A percentile compares a stretch with the other conserved stretches of the same genome.
These are phyloP conservation scores for Penicillium freii DNA, from an alignment of 2,329 filamentous ascomycete genomes.

Conservation along the genomic window DNA sequence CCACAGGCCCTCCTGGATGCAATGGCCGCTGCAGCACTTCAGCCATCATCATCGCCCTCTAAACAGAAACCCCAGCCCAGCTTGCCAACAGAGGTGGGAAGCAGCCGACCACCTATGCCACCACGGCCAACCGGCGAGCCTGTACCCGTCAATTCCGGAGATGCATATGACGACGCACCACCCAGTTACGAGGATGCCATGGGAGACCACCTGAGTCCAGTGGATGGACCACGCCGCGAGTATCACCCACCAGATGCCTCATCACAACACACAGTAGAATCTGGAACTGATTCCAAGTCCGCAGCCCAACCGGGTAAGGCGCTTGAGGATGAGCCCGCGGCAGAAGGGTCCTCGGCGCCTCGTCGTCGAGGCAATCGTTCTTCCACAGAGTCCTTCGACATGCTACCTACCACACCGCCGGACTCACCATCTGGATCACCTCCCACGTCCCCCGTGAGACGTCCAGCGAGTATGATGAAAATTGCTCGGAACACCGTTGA, in stretches of 20 bases:
- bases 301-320: conserved; percentile 32
- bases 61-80: conserved; percentile 19
- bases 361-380: conserved; percentile 25
- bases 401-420: conserved; percentile 39
- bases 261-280: conserved; percentile 29
- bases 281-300: conserved; percentile 40
- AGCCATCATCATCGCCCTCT: conserved; percentile 20
- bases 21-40: conserved; percentile 43
- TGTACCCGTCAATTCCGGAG: conserved; percentile 24
- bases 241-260: conserved; percentile 46
- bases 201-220: conserved; percentile 71
- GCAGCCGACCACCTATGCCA: conserved; percentile 41
- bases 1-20: conserved; percentile 72
- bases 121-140: conserved; percentile 35
- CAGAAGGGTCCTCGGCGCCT: conserved; percentile 23
- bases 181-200: conserved; percentile 94
- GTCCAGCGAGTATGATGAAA: conserved; percentile 36
- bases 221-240: conserved; percentile 64
- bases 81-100: conserved; percentile 23
- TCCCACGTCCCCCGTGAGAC: conserved; percentile 30
- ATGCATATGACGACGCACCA: conserved; percentile 68
- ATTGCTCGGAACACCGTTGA: conserved; percentile 24
- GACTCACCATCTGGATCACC: conserved; percentile 37
- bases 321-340: conserved; percentile 27
- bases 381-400: conserved; percentile 42